These are phyloP conservation scores for Filobasidium uniguttulatum DNA, from an alignment of 1,284 basidiomycete genomes.

Conservation along the genomic window DNA sequence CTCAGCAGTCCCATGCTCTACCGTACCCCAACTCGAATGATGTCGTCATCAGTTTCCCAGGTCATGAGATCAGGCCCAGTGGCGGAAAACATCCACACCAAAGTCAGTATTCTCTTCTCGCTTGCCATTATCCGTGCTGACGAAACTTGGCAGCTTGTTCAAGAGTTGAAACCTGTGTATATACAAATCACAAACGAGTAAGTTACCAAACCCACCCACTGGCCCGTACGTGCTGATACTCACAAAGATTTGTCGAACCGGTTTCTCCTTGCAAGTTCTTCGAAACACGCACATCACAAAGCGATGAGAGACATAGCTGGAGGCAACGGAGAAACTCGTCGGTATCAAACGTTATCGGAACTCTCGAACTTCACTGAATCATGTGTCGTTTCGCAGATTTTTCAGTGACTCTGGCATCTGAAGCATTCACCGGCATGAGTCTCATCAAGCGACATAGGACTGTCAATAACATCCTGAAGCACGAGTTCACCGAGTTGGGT, in stretches of 20 bases:
- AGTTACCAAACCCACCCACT: no score
- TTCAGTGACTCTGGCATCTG: slow-evolving; percentile 33
- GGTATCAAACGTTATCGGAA: slow-evolving; percentile 14
- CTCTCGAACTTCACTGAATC: background rate
- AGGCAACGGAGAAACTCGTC: slow-evolving; percentile 35
- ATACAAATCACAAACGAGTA: slow-evolving; percentile 33
- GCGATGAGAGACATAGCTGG: slow-evolving; percentile 34
- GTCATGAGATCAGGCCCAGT: no score
- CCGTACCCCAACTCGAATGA: no score
- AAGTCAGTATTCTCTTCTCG: slow-evolving; percentile 20
- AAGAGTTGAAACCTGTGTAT: slow-evolving; percentile 28
- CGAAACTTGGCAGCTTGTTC: slow-evolving; percentile 32
- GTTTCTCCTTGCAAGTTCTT: slow-evolving; percentile 17
- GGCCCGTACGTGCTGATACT: background rate
- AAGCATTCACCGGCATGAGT: slow-evolving; percentile 28
- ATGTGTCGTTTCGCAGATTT: slow-evolving; percentile 27
- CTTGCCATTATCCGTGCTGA: background rate
- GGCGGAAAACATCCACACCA: slow-evolving; percentile 31
- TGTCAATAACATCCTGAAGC: slow-evolving; percentile 34
- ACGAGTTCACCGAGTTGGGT: slow-evolving; percentile 35
- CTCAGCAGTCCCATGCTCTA: no score
- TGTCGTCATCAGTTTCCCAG: no score
- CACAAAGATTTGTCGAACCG: background rate
- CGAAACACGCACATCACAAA: slow-evolving; percentile 34
- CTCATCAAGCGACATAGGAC: slow-evolving; percentile 36